A percentile compares a stretch with the other conserved stretches of the same genome.
phyloP scores from a whole-genome alignment of 1,284 basidiomycete species.

The Ceratobasidium papillatum region DNA sequence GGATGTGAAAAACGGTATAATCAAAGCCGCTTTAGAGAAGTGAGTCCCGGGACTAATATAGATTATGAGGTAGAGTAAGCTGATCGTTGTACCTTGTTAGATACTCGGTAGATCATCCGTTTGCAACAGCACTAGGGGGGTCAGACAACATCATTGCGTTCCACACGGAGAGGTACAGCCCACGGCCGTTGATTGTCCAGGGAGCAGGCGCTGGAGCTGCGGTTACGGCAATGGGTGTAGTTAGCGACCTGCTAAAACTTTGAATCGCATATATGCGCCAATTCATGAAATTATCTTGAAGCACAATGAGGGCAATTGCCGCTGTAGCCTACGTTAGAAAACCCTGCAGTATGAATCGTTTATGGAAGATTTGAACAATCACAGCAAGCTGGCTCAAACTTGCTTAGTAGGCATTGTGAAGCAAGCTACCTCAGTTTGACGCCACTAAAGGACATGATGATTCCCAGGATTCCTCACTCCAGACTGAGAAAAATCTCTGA shows the following conservation, averaged over 20 bases:
- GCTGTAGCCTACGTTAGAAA: too few relatives aligned
- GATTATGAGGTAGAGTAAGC: conserved; percentile 44
- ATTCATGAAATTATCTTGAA: neutral
- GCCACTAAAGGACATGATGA: too few relatives aligned
- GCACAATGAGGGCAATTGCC: too few relatives aligned
- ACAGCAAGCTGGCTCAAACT: too few relatives aligned
- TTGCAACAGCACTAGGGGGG: conserved; percentile 93
- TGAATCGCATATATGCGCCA: neutral
- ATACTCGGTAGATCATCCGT: conserved; percentile 89
- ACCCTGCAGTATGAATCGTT: too few relatives aligned
- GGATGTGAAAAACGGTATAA: conserved; percentile 75
- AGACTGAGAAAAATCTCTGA: too few relatives aligned
- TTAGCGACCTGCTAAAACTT: conserved; percentile 75
- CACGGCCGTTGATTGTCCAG: conserved; percentile 89
- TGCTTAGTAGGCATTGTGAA: too few relatives aligned
- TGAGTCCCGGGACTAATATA: conserved; percentile 51
- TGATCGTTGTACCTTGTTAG: conserved; percentile 55
- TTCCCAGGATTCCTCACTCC: too few relatives aligned
- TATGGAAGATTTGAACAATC: too few relatives aligned
- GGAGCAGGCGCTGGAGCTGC: conserved; percentile 96
- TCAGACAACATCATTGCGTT: conserved; percentile 99
- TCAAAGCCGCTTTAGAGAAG: conserved; percentile 91
- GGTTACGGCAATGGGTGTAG: conserved; percentile 97
- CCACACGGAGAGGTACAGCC: conserved; percentile 88
- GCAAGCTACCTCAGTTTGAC: too few relatives aligned